Evolutionary conservation across 2,329 filamentous ascomycete species (phyloP).

Genomic region (Pseudogymnoascus sp.): DNA sequence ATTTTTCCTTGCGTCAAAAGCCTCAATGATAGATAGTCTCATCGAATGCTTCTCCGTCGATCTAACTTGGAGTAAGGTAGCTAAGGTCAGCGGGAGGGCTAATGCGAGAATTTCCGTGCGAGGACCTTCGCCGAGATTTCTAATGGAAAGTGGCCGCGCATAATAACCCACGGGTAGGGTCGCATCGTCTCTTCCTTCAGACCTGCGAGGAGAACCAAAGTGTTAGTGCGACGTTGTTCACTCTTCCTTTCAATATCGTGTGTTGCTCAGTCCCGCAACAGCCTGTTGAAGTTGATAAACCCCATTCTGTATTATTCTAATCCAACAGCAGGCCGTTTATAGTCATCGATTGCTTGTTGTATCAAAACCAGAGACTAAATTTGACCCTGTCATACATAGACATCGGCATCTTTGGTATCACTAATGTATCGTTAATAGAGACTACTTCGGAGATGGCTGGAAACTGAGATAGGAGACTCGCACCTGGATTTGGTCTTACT

Average conservation of each 20-base stretch:
- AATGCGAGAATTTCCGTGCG: no score
- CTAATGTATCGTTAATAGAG: background rate
- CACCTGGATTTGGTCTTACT: background rate
- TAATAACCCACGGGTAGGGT: background rate
- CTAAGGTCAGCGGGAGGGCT: no score
- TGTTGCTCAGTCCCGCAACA: background rate
- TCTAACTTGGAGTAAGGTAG: no score
- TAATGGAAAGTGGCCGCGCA: no score
- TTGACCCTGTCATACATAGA: background rate
- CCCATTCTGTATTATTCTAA: background rate
- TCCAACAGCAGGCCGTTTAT: background rate
- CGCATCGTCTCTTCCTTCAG: background rate
- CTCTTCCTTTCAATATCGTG: background rate
- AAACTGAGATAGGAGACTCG: background rate
- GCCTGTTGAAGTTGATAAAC: background rate
- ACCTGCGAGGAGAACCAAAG: background rate
- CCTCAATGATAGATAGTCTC: no score
- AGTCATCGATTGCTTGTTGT: background rate
- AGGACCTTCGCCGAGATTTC: no score
- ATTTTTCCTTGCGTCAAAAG: no score
- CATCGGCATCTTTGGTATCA: background rate
- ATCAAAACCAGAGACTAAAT: background rate
- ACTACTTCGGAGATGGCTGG: background rate
- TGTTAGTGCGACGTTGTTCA: background rate
- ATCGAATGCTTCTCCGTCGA: no score